Percentiles rank a stretch among this genome's conserved stretches.
Conservation (phyloP, 768 basidiomycete species). For the Naematelia encephala region DNA sequence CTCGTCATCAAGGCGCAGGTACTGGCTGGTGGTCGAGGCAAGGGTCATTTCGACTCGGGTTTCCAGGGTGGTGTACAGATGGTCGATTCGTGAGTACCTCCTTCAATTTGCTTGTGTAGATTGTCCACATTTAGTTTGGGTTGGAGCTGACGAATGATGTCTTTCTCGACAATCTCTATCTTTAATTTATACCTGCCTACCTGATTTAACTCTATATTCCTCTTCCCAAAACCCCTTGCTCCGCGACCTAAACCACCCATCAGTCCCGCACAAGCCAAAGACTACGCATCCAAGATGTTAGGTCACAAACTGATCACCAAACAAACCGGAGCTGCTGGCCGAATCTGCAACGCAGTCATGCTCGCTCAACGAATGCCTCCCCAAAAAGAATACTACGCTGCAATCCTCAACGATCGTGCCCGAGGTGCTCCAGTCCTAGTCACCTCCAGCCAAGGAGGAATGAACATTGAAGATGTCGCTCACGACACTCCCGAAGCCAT, state of each 20-base stretch:
- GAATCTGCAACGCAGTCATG: conserved; percentile 98
- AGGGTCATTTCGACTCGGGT: conserved; percentile 87
- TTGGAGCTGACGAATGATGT: too few species aligned
- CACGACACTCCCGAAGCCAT: conserved; percentile 91
- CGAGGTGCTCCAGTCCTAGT: conserved; percentile 88
- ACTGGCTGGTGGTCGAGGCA: conserved; percentile 95
- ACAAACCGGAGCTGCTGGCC: conserved; percentile 88
- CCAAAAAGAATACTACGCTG: conserved; percentile 95
- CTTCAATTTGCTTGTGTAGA: too few species aligned
- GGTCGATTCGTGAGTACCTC: conserved; percentile 66
- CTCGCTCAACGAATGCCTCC: conserved; percentile 91
- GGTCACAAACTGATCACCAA: conserved; percentile 95
- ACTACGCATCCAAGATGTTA: conserved; percentile 86
- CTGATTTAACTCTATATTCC: background rate
- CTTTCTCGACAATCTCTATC: too few species aligned
- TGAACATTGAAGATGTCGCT: conserved; percentile 99
- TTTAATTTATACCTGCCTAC: background rate
- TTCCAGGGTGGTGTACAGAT: conserved; percentile 97
- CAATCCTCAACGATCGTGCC: conserved; percentile 90
- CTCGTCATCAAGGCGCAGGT: conserved; percentile 99
- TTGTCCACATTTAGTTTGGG: too few species aligned
- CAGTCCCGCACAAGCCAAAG: conserved; percentile 83
- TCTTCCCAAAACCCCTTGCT: background rate
- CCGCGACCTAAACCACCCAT: background rate
- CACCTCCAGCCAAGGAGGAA: conserved; percentile 89